Evolutionary conservation across 176 grass and related monocot genomes (phyloP), one percentile per base, ranked within the genome.

Genomic region (Raddia guianensis): DNA sequence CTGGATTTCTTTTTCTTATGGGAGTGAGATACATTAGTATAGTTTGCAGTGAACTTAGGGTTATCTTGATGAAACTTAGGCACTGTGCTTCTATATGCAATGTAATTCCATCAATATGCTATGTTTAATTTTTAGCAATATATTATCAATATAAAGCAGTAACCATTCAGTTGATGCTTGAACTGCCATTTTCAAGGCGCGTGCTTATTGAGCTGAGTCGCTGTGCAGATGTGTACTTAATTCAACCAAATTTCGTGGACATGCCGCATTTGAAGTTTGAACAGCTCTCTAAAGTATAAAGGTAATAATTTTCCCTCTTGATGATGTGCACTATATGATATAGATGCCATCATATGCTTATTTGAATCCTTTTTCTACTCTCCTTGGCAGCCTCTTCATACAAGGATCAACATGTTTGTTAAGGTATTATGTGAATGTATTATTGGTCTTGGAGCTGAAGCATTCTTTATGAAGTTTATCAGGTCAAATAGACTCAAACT

Each of bases 101-200:
- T 4, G 47, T 2, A 74, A 63, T 4, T 76, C 35, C 14, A 15
- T 70, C 13, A 48, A 44, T 67, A 54, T 21, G 8, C 14, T 52
- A 12, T 68, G 14, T 53, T 13, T 44, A 34, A 40, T 49, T 53
- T 73, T 40, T 12, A 63, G 14, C 15, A 55, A 11, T 59, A 54
- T 48, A 75, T 66, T 57, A 42, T 68, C 21, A 58, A 66, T 18
- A 48, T 40, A 5, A 40, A 40, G 37, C 37, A 40, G 9, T 69
- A 37, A 70, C 37, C 37, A 66, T 37, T 58, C 59, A 78, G 8
- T 51, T 12, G 12, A 60, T 42, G 12, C 72, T 85, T 72, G 10
- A 65, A 73, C 42, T 55, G 14, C 20, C 18, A 42, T 77, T 44
- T 44, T 51, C 61, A 44, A 8, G 2, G 13, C 32, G 42, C n/a